Evolutionary conservation across 2,329 filamentous ascomycete genomes (phyloP).

Genomic region (Pseudogymnoascus sp.): DNA sequence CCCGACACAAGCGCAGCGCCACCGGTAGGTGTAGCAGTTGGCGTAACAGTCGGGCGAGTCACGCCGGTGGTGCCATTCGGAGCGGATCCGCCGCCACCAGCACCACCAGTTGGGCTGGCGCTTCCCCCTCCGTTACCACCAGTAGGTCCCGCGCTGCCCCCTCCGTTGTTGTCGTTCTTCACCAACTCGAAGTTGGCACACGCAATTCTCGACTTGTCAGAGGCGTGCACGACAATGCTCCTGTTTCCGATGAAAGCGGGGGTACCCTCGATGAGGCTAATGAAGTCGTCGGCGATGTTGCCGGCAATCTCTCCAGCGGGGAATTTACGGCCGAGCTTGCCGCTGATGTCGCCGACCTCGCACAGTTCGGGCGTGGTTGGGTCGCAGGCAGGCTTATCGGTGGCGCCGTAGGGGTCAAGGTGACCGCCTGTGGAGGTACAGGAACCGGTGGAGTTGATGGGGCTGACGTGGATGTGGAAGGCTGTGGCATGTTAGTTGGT

Average conservation of each 20-base stretch:
- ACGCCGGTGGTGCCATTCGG: background rate
- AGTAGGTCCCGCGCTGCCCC: background rate
- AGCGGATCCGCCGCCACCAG: background rate
- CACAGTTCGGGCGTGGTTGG: slow-evolving; percentile 49
- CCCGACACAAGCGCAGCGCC: background rate
- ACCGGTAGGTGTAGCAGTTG: background rate
- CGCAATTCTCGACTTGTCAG: slow-evolving; percentile 54
- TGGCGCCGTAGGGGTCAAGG: slow-evolving; percentile 52
- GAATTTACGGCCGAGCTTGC: slow-evolving; percentile 51
- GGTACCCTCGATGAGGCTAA: slow-evolving; percentile 42
- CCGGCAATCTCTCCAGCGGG: background rate
- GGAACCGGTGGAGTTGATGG: slow-evolving; percentile 59
- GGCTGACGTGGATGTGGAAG: slow-evolving; percentile 64
- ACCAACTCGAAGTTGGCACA: slow-evolving; percentile 50
- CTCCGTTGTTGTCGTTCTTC: background rate
- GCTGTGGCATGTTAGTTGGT: slow-evolving; percentile 33
- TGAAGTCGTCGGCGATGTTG: slow-evolving; percentile 40
- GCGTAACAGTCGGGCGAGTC: background rate
- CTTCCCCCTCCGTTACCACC: background rate
- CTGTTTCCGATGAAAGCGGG: slow-evolving; percentile 56
- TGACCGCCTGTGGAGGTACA: slow-evolving; percentile 61
- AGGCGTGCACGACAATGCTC: slow-evolving; percentile 55
- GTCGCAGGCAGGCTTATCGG: slow-evolving; percentile 54
- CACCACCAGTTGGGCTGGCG: background rate
- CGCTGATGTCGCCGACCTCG: slow-evolving; percentile 67